Percentiles rank a stretch among this genome's conserved stretches.
phyloP scores from a whole-genome alignment of 2,329 filamentous ascomycete species.

The Geoglossum cookeanum region DNA sequence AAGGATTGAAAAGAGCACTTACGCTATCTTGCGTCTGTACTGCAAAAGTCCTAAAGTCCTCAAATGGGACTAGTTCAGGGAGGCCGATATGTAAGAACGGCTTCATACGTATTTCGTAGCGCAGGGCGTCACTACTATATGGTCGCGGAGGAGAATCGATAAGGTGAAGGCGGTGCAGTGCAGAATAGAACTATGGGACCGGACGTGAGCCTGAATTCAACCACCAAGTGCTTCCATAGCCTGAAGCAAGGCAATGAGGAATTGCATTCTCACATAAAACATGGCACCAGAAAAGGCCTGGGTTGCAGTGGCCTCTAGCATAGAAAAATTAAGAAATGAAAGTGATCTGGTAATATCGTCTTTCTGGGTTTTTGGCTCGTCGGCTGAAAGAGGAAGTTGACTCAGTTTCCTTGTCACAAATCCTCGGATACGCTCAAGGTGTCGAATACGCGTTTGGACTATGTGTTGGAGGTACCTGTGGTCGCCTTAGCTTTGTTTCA shows the following conservation, averaged over 20 bases:
- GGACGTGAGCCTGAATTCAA: neutral
- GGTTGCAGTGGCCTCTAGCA: slow-evolving; percentile 45
- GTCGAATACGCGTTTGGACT: slow-evolving; percentile 44
- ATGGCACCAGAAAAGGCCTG: slow-evolving; percentile 33
- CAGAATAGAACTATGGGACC: slow-evolving; percentile 39
- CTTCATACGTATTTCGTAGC: slow-evolving; percentile 74
- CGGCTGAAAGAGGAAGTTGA: neutral
- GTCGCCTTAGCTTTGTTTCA: neutral
- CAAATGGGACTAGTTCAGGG: slow-evolving; percentile 39
- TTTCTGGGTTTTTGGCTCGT: neutral
- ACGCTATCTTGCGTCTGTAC: slow-evolving; percentile 12
- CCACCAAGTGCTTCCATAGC: no score
- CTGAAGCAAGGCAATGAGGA: neutral
- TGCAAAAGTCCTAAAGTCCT: slow-evolving; percentile 9
- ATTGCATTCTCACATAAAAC: slow-evolving; percentile 12
- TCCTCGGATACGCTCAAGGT: slow-evolving; percentile 54
- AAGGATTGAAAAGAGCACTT: neutral
- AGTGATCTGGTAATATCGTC: slow-evolving; percentile 21
- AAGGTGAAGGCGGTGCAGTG: slow-evolving; percentile 37
- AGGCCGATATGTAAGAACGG: slow-evolving; percentile 53
- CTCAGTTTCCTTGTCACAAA: slow-evolving; percentile 30
- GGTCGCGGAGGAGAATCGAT: slow-evolving; percentile 30
- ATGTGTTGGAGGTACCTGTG: slow-evolving; percentile 50
- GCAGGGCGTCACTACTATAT: slow-evolving; percentile 47
- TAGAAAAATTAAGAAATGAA: slow-evolving; percentile 37